Conservation (phyloP, 2,329 filamentous ascomycete genomes). For the Cryphonectria parasitica region DNA sequence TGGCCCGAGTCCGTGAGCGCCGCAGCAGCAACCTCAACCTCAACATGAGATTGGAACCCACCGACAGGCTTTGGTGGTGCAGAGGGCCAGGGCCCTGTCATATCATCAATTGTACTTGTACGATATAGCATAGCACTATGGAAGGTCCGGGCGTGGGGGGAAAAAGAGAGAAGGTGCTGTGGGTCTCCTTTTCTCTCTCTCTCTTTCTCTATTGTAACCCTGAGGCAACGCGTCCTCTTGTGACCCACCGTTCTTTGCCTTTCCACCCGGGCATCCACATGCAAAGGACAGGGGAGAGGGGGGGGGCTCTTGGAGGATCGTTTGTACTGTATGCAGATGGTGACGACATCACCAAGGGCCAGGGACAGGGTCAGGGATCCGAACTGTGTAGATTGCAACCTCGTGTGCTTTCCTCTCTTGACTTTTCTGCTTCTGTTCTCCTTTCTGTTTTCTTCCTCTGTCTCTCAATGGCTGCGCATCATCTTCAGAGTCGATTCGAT, state of each 20-base stretch:
- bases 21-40: neutral
- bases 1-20: neutral
- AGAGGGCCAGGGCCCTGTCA: neutral
- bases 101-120: neutral
- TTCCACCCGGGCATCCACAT: conserved; percentile 4
- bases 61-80: neutral
- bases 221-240: conserved; percentile 1
- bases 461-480: too few relatives aligned
- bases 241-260: neutral
- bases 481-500: neutral
- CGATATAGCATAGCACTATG: neutral
- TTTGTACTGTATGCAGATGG: neutral
- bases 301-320: neutral
- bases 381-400: neutral
- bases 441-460: neutral
- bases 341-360: neutral
- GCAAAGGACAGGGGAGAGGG: neutral
- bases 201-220: neutral
- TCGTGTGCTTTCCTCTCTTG: neutral
- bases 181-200: neutral
- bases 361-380: neutral
- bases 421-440: neutral
- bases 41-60: conserved; percentile 1
- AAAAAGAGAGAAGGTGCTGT: neutral
- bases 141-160: neutral